phyloP scores from a whole-genome alignment of 1,284 basidiomycete genomes.

The Phellopilus nigrolimitatus region DNA sequence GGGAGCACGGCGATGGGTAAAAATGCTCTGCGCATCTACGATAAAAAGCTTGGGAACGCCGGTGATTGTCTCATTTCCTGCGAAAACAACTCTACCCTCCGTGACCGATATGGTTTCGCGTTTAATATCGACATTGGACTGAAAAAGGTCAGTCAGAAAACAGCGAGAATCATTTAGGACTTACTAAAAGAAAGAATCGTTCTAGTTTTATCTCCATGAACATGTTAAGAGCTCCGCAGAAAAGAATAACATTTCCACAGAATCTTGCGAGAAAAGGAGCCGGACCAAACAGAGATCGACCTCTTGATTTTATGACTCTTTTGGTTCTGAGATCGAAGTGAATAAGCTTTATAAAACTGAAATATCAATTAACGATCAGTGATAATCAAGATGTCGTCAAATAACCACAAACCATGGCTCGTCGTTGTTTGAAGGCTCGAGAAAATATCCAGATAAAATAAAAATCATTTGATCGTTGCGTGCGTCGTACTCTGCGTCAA shows the following conservation, averaged over 20 bases:
- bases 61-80: neutral
- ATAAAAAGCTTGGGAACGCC: neutral
- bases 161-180: neutral
- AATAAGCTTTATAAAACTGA: neutral
- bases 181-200: neutral
- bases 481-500: constrained; percentile 1
- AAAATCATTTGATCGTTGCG: neutral
- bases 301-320: neutral
- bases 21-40: neutral
- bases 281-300: neutral
- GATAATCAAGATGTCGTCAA: neutral
- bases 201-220: neutral
- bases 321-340: neutral
- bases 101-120: neutral
- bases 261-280: neutral
- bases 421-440: neutral
- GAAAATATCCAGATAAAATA: neutral
- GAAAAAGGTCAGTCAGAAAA: neutral
- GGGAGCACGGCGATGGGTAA: neutral
- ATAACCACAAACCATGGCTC: neutral
- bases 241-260: neutral
- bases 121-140: neutral
- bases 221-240: neutral
- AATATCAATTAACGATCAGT: neutral
- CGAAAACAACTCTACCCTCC: neutral